Conservation (phyloP, 2,329 filamentous ascomycete genomes). For the Macrophomina pseudophaseolina region DNA sequence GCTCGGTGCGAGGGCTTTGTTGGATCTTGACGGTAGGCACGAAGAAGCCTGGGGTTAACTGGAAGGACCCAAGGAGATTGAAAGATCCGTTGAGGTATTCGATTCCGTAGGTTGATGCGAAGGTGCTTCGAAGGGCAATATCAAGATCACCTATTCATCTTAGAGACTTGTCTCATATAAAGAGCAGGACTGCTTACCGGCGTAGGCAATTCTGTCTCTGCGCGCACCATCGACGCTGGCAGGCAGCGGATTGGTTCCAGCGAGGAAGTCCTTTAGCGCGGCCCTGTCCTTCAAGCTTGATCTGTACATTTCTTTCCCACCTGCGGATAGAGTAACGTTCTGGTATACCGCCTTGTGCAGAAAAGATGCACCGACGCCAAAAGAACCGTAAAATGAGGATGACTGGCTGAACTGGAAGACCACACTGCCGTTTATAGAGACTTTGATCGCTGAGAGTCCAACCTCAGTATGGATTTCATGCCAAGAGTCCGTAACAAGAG, state of each 20-base stretch:
- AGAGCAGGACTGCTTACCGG: slow-evolving; percentile 22
- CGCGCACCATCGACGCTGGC: slow-evolving; percentile 45
- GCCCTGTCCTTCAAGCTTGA: slow-evolving; percentile 33
- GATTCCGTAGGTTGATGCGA: slow-evolving; percentile 37
- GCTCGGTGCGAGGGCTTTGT: slow-evolving; percentile 32
- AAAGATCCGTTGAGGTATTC: slow-evolving; percentile 36
- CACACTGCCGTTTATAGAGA: slow-evolving; percentile 28
- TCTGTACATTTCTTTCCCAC: slow-evolving; percentile 32
- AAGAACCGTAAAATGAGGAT: slow-evolving; percentile 37
- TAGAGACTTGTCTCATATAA: neutral
- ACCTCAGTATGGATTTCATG: neutral
- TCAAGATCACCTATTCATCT: slow-evolving; percentile 36
- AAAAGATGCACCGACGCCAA: slow-evolving; percentile 40
- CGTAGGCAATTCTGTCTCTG: slow-evolving; percentile 42
- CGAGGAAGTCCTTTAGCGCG: slow-evolving; percentile 42
- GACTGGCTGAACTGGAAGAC: slow-evolving; percentile 38
- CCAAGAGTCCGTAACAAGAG: neutral
- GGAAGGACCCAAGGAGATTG: slow-evolving; percentile 39
- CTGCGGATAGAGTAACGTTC: slow-evolving; percentile 30
- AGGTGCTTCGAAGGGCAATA: slow-evolving; percentile 33
- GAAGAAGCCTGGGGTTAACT: slow-evolving; percentile 40
- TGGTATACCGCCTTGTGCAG: slow-evolving; percentile 37
- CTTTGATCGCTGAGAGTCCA: neutral
- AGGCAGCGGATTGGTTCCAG: slow-evolving; percentile 41
- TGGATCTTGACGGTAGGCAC: slow-evolving; percentile 42